These are phyloP conservation scores for Neoarthrinium moseri DNA, from an alignment of 2,329 filamentous ascomycete genomes.

Conservation along the genomic window DNA sequence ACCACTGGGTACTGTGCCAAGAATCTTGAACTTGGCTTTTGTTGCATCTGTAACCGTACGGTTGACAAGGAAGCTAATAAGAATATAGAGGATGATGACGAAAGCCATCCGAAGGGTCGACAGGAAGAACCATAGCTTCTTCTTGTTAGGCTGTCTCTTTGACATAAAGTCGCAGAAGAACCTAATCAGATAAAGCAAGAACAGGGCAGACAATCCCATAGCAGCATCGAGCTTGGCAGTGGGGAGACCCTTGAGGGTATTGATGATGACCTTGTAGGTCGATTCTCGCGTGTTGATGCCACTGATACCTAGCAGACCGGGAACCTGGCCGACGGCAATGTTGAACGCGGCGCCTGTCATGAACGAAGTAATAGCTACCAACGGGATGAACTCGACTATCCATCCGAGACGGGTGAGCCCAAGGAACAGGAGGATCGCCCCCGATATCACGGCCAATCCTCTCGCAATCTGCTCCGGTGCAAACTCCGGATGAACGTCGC, in stretches of 20 bases:
- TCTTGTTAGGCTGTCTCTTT: slow-evolving; percentile 62
- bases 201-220: slow-evolving; percentile 67
- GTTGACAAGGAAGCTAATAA: slow-evolving; percentile 73
- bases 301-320: slow-evolving; percentile 49
- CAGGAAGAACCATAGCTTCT: slow-evolving; percentile 75
- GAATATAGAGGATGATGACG: slow-evolving; percentile 76
- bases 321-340: slow-evolving; percentile 49
- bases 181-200: slow-evolving; percentile 68
- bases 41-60: slow-evolving; percentile 47
- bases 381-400: slow-evolving; percentile 53
- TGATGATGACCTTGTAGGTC: slow-evolving; percentile 49
- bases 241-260: slow-evolving; percentile 45
- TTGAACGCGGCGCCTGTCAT: slow-evolving; percentile 53
- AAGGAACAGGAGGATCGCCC: slow-evolving; percentile 46
- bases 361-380: slow-evolving; percentile 52
- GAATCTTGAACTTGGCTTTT: slow-evolving; percentile 61
- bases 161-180: slow-evolving; percentile 60
- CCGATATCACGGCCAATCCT: slow-evolving; percentile 46
- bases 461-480: slow-evolving; percentile 44
- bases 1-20: slow-evolving; percentile 70
- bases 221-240: slow-evolving; percentile 65
- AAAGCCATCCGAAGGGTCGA: slow-evolving; percentile 78
- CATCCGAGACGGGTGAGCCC: slow-evolving; percentile 51
- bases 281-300: slow-evolving; percentile 48
- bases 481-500: slow-evolving; percentile 35